Percentiles rank a stretch among this genome's conserved stretches.
These are phyloP conservation scores for Dendrostoma leiphaemia DNA, from an alignment of 2,329 filamentous ascomycete species.

Conservation along the genomic window DNA sequence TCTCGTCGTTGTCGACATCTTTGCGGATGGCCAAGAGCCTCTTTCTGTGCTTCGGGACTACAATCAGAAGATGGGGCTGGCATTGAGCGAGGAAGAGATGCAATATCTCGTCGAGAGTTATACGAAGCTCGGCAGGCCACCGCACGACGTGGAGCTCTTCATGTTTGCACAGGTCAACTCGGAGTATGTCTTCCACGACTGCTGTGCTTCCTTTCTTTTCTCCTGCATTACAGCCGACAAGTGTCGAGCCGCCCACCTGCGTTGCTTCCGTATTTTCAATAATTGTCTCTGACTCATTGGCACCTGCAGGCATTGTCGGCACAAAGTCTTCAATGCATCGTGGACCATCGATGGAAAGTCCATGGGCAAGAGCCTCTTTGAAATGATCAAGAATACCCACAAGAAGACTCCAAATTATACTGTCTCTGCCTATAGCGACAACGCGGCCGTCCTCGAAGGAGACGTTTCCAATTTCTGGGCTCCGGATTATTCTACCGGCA, in stretches of 20 bases:
- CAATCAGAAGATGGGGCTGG: constrained; percentile 80
- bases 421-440: constrained; percentile 96
- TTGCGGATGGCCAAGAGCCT: constrained; percentile 62
- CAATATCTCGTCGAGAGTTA: constrained; percentile 90
- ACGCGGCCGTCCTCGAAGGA: constrained; percentile 87
- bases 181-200: constrained; percentile 59
- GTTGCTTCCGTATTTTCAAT: constrained; percentile 69
- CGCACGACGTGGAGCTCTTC: constrained; percentile 92
- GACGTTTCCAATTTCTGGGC: constrained; percentile 77
- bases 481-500: constrained; percentile 79
- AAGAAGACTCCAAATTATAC: constrained; percentile 76
- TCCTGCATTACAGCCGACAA: constrained; percentile 4
- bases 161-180: constrained; percentile 99
- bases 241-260: constrained; percentile 11
- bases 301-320: constrained; percentile 27
- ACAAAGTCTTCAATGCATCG: constrained; percentile 91
- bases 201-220: constrained; percentile 1
- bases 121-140: constrained; percentile 62
- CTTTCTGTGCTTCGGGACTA: constrained; percentile 74
- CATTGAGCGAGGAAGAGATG: constrained; percentile 84
- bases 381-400: constrained; percentile 96
- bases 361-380: constrained; percentile 81
- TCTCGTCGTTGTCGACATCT: constrained; percentile 74
- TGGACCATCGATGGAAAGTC: constrained; percentile 89
- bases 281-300: constrained; percentile 69